These are phyloP conservation scores for Xylariaceae sp. DNA, from an alignment of 2,329 filamentous ascomycete genomes.

Conservation along the genomic window DNA sequence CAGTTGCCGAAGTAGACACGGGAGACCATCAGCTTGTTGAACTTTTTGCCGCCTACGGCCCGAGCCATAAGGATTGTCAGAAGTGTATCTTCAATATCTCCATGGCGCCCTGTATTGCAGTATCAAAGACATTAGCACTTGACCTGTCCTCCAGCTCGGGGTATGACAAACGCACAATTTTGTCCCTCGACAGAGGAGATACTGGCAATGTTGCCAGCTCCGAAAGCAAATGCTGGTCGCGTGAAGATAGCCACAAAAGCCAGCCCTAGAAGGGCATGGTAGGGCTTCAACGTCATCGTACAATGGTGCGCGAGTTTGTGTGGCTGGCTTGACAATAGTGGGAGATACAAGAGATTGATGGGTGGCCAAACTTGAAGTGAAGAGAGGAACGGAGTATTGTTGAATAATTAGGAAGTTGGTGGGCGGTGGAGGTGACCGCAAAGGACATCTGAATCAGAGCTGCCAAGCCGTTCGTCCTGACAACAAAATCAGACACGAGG, in stretches of 20 bases:
- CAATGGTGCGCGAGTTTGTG: not conserved
- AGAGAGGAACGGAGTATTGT: not conserved
- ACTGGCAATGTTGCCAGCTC: conserved; percentile 83
- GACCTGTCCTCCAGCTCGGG: not conserved
- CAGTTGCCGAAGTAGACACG: conserved; percentile 96
- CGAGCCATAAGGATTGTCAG: conserved; percentile 62
- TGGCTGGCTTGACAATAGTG: not conserved
- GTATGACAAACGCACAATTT: conserved; percentile 57
- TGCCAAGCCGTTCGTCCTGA: too few species aligned
- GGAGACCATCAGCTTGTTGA: conserved; percentile 81
- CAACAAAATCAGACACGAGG: too few species aligned
- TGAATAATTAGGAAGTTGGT: not conserved
- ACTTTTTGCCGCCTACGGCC: conserved; percentile 65
- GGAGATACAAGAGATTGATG: not conserved
- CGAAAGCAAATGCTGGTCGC: conserved; percentile 70
- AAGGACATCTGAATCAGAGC: not conserved
- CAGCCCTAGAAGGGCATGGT: conserved; percentile 51
- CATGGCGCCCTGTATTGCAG: conserved; percentile 67
- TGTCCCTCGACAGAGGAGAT: conserved; percentile 77
- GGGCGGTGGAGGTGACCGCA: too few species aligned
- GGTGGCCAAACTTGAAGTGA: too few species aligned
- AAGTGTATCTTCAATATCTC: conserved; percentile 89
- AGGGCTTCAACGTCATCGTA: conserved; percentile 48
- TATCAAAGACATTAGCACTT: conserved; percentile 15
- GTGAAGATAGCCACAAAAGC: conserved; percentile 63